These are phyloP conservation scores for Trebouxia sp. DNA, from an alignment of 139 green algal genomes.

Conservation along the genomic window DNA sequence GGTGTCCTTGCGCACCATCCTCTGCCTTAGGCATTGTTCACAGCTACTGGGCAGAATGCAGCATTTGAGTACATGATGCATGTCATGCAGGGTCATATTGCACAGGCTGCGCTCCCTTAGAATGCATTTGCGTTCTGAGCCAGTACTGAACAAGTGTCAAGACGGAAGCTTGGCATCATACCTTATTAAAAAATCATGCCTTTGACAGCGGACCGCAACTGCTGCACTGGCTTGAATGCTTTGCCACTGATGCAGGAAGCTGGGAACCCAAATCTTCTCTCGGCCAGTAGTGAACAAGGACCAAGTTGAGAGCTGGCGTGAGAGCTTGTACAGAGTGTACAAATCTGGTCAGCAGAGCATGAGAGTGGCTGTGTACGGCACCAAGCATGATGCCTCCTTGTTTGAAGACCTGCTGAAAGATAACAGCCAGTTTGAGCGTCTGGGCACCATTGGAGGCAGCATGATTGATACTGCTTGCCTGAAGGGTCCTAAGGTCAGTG, in stretches of 20 bases:
- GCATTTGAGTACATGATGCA: too few species aligned
- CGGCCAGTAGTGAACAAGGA: conserved; percentile 31
- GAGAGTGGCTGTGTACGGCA: conserved; percentile 78
- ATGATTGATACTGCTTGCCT: conserved; percentile 73
- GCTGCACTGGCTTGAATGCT: too few species aligned
- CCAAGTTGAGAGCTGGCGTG: conserved; percentile 52
- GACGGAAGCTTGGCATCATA: not conserved
- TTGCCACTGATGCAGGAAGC: conserved; percentile 29
- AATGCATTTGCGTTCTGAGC: too few species aligned
- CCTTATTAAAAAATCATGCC: too few species aligned
- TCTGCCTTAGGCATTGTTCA: too few species aligned
- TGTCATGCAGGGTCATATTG: too few species aligned
- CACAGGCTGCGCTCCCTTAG: too few species aligned
- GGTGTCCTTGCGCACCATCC: too few species aligned
- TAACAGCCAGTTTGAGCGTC: conserved; percentile 56
- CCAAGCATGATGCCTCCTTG: conserved; percentile 88
- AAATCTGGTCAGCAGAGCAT: conserved; percentile 62
- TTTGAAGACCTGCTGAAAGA: conserved; percentile 86
- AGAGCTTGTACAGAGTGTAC: conserved; percentile 66
- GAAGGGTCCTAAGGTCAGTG: conserved; percentile 67
- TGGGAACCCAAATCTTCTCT: conserved; percentile 68
- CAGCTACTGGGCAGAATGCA: too few species aligned
- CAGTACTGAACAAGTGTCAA: too few species aligned
- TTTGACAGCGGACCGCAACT: too few species aligned
- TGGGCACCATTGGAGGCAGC: conserved; percentile 29